Percentiles rank a stretch among this genome's conserved stretches.
phyloP scores from a whole-genome alignment of 768 basidiomycete species.

The Kondoa malvinella region DNA sequence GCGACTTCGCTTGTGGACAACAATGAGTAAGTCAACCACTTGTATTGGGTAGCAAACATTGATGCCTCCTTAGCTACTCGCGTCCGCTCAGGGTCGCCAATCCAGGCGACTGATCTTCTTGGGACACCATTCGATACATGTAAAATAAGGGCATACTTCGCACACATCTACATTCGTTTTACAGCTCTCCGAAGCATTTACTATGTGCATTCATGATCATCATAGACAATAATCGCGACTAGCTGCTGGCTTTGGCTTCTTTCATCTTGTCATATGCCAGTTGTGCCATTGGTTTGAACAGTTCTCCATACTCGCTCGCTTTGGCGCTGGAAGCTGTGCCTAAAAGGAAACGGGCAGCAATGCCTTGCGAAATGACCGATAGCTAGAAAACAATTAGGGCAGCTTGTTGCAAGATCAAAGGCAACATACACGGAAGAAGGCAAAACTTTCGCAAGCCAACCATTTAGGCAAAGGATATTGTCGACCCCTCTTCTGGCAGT shows the following conservation, averaged over 20 bases:
- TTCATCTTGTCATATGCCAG: slow-evolving; percentile 18
- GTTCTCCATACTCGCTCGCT: slow-evolving; percentile 17
- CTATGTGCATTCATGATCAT: too few relatives aligned
- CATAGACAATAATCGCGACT: too few relatives aligned
- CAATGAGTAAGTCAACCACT: too few relatives aligned
- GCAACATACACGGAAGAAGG: slow-evolving; percentile 25
- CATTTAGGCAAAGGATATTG: slow-evolving; percentile 17
- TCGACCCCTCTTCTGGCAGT: slow-evolving; percentile 15
- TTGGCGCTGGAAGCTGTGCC: slow-evolving; percentile 24
- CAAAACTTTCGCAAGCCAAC: slow-evolving; percentile 21
- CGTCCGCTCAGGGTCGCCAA: neutral
- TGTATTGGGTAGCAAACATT: too few relatives aligned
- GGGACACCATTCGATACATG: neutral
- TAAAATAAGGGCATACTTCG: neutral
- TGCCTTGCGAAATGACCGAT: slow-evolving; percentile 28
- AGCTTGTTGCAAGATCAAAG: neutral
- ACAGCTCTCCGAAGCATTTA: neutral
- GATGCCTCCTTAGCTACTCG: too few relatives aligned
- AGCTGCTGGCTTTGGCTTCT: too few relatives aligned
- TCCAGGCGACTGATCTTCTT: neutral
- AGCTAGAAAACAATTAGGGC: slow-evolving; percentile 16
- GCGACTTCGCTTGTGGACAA: neutral
- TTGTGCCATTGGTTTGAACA: slow-evolving; percentile 18
- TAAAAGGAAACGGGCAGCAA: slow-evolving; percentile 23
- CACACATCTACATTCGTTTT: neutral